Conservation (phyloP, 768 basidiomycete species). For the Pulveroboletus sp. region DNA sequence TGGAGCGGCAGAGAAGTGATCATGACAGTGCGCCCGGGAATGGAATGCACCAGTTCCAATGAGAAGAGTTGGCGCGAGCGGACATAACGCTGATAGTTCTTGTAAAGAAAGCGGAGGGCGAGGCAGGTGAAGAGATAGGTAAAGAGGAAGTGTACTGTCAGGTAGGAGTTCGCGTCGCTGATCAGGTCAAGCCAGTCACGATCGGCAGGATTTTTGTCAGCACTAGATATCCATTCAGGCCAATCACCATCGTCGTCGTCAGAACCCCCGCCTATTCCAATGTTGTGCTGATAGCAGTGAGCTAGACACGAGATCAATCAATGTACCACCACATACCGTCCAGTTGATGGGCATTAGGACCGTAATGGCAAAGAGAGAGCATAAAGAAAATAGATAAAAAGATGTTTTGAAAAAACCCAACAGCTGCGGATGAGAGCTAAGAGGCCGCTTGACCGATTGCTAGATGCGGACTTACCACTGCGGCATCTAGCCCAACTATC, state of each 20-base stretch:
- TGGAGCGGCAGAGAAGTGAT: slow-evolving; percentile 81
- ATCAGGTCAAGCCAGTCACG: slow-evolving; percentile 83
- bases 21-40: slow-evolving; percentile 90
- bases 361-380: slow-evolving; percentile 72
- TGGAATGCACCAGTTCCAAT: slow-evolving; percentile 90
- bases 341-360: slow-evolving; percentile 96
- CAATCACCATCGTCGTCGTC: slow-evolving; percentile 41
- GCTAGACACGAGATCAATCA: background rate
- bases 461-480: slow-evolving; percentile 63
- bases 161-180: slow-evolving; percentile 84
- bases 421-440: slow-evolving; percentile 46
- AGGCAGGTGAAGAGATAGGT: slow-evolving; percentile 91
- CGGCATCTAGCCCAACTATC: slow-evolving; percentile 95
- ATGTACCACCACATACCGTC: slow-evolving; percentile 51
- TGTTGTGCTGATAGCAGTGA: slow-evolving; percentile 52
- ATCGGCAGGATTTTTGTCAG: slow-evolving; percentile 30
- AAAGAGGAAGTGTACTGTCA: slow-evolving; percentile 85
- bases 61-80: slow-evolving; percentile 91
- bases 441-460: background rate
- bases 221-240: slow-evolving; percentile 34
- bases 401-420: slow-evolving; percentile 95
- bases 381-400: slow-evolving; percentile 85
- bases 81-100: slow-evolving; percentile 85
- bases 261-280: slow-evolving; percentile 55
- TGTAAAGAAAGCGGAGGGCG: slow-evolving; percentile 79